Base-by-base conservation (phyloP, 208 protist genomes). In the Porcisia deanei region DNA sequence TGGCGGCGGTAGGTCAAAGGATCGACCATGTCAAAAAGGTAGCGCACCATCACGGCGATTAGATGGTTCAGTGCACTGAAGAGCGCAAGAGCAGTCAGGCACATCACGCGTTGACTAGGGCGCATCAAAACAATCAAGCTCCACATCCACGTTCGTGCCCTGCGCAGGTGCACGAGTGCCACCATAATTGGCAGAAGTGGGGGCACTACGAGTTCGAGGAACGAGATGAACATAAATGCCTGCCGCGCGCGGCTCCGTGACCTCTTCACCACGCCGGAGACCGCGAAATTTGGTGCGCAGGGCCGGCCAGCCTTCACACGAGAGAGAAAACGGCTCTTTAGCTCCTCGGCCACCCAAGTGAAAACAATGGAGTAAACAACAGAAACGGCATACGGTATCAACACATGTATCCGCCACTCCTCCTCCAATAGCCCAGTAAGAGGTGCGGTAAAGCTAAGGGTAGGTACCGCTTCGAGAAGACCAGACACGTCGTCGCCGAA, bases 401-500 rank as follows among this genome's bases (percentile, higher is more conserved):
- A n/a, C 1, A 77, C 66, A 41, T 82, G 72, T 16, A 43, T 67
- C 54, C 30, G 47, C 72, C 72, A 82, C 58, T 82, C 77, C n/a
- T 57, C 16, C 43, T 82, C 72, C 39, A 76, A 41, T 9, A 81
- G 57, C 7, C 72, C 82, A 1, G 73, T 85, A 12, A 85, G 55
- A 14, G 73, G 82, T 2, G 76, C 77, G 0, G 77, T 77, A 37
- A 54, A 55, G 60, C 77, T 85, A 9, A 76, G 72, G 7, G 20
- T 4, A 1, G 82, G 82, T 8, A 85, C 55, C 7, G 7, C 77
- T 18, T 85, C 73, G 4, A 85, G 1, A 3, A 66, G 39, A 5
- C 73, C 73, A n/a, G 30, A 12, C 54, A 79, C 72, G 3, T 72
- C 64, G 25, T 79, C 74, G 7, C 81, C 82, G 37, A 92, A 79